Conservation (phyloP, 2,329 filamentous ascomycete genomes). For the Penicillium sp. region DNA sequence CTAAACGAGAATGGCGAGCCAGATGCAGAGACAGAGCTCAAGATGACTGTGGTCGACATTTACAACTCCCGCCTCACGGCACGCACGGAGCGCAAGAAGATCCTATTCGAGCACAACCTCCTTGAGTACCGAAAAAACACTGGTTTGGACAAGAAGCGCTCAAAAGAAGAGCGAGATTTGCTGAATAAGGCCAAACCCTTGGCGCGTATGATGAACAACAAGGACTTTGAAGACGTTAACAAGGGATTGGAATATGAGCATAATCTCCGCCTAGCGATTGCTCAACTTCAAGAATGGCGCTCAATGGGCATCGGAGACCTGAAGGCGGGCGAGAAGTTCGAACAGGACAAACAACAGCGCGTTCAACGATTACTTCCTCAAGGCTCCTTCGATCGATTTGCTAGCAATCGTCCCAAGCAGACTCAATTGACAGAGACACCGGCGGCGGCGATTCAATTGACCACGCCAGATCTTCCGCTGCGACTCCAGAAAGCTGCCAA, state of each 20-base stretch:
- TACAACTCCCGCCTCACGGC: constrained; percentile 92
- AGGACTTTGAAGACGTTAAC: constrained; percentile 84
- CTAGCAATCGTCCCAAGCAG: constrained; percentile 71
- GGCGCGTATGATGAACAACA: constrained; percentile 91
- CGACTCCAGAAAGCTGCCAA: constrained; percentile 52
- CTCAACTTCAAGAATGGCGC: constrained; percentile 92
- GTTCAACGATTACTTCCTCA: constrained; percentile 67
- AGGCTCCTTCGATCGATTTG: constrained; percentile 83
- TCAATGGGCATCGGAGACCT: constrained; percentile 80
- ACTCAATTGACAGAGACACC: constrained; percentile 68
- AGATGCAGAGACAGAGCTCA: constrained; percentile 95
- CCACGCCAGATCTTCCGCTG: constrained; percentile 75
- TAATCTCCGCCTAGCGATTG: constrained; percentile 84
- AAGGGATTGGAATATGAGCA: constrained; percentile 87
- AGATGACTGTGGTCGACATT: constrained; percentile 97
- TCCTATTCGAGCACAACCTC: constrained; percentile 92
- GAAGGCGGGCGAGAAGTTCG: constrained; percentile 85
- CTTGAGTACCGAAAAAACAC: constrained; percentile 92
- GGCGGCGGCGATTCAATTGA: constrained; percentile 72
- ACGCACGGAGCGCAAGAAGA: constrained; percentile 90
- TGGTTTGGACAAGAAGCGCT: constrained; percentile 87
- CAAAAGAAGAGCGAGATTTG: constrained; percentile 90
- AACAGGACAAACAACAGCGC: constrained; percentile 78
- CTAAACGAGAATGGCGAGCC: constrained; percentile 84
- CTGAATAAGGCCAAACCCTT: constrained; percentile 94